Conservation (phyloP, 2,329 filamentous ascomycete genomes). For the Stachybotrys echinatus region DNA sequence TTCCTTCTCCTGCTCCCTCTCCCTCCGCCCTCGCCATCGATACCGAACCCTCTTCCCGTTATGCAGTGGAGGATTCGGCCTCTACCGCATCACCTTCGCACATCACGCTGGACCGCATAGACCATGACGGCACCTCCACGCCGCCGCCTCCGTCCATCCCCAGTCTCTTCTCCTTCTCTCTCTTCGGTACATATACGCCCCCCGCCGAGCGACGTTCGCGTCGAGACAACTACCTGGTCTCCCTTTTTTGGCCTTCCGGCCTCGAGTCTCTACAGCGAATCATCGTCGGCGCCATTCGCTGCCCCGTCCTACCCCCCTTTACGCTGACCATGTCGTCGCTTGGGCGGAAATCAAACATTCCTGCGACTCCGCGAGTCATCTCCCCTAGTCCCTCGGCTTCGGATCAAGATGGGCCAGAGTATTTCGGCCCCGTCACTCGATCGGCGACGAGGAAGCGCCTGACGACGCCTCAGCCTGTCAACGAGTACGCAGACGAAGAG, state of each 20-base stretch:
- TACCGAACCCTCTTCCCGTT: conserved; percentile 22
- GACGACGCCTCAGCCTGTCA: conserved; percentile 53
- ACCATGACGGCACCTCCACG: conserved; percentile 11
- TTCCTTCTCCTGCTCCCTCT: conserved; percentile 9
- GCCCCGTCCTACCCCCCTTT: conserved; percentile 56
- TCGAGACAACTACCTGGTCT: conserved; percentile 47
- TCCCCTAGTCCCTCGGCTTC: conserved; percentile 71
- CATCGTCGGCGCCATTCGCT: conserved; percentile 51
- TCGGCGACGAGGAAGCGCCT: conserved; percentile 59
- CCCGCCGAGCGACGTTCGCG: conserved; percentile 34
- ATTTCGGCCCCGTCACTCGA: conserved; percentile 72
- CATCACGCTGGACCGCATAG: conserved; percentile 55
- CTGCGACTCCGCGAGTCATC: conserved; percentile 79
- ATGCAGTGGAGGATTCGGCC: conserved; percentile 53
- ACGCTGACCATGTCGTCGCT: conserved; percentile 46
- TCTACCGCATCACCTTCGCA: conserved; percentile 46
- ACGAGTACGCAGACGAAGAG: conserved; percentile 51
- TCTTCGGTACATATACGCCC: conserved; percentile 2
- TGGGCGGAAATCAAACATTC: conserved; percentile 51
- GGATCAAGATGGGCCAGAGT: conserved; percentile 28
- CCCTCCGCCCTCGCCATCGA: conserved; percentile 6
- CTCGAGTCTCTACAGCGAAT: conserved; percentile 42
- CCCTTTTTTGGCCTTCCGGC: conserved; percentile 39
- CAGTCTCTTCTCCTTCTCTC: conserved; percentile 14
- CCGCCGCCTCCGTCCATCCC: conserved; percentile 10